Base-by-base conservation (phyloP, 805 yeast species). In the Metschnikowia reukaufii region DNA sequence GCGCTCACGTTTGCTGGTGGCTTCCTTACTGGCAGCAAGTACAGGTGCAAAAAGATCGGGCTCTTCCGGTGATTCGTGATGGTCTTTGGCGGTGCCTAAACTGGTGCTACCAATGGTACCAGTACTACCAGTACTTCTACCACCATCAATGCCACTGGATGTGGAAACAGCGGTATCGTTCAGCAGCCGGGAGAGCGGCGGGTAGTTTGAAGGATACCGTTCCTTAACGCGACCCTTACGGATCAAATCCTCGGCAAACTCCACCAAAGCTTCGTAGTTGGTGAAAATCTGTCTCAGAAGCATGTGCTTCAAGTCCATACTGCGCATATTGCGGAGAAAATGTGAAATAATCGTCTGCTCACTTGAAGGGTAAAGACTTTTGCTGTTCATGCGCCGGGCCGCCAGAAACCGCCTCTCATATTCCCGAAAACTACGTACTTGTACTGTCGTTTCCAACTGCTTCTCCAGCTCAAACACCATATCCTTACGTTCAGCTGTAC, bases 401-500 rank as follows among this genome's bases (percentile, higher is more conserved):
- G 23, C 33, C 37, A 16, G 47, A 31, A 37, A 43, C 37, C 12
- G 15, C 19, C 21, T 17, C 21, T 43, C 47, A 27, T 36, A 43
- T 6, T 36, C 47, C 6, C 41, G 47, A 20, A 43, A 43, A 33
- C 47, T 43, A 21, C 42, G 21, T n/a, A 18, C 4, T 21, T 43
- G 47, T 19, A 18, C 20, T 12, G 34, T 43, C 6, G 12, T 16
- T 20, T 5, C 20, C 19, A 37, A 18, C 30, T 33, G 33, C 16
- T n/a, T 3, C 20, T 43, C 42, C 8, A 43, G 15, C 20, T 43
- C 42, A 3, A 10, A 18, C 6, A 7, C 10, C 4, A 6, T 10
- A 5, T n/a, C 10, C 12, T 31, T 27, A 6, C 8, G 17, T 13
- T 32, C 38, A 16, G 32, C 47, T 17, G n/a, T 10, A 8, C 18